Conservation (phyloP, 2,329 filamentous ascomycete genomes). For the Mycosphaerella arachidis region DNA sequence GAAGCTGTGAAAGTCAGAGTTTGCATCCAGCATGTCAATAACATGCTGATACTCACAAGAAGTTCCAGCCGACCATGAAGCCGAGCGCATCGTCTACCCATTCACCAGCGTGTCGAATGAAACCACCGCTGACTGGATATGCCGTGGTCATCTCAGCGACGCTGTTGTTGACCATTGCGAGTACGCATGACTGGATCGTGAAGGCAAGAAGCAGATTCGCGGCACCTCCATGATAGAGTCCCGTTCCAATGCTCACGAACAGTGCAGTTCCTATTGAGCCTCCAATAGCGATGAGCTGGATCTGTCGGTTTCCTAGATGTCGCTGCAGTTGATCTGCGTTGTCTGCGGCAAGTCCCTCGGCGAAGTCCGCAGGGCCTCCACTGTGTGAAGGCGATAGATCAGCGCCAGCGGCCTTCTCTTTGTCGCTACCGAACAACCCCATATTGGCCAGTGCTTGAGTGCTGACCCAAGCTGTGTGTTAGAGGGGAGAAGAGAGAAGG, state of each 20-base stretch:
- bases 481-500: not conserved
- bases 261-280: slow-evolving; percentile 24
- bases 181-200: slow-evolving; percentile 43
- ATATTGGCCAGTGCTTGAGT: slow-evolving; percentile 5
- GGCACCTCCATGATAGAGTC: slow-evolving; percentile 44
- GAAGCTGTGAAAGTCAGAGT: slow-evolving; percentile 26
- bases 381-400: slow-evolving; percentile 9
- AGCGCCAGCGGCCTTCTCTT: slow-evolving; percentile 9
- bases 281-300: slow-evolving; percentile 32
- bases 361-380: slow-evolving; percentile 6
- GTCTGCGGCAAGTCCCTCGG: slow-evolving; percentile 17
- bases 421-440: slow-evolving; percentile 14
- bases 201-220: slow-evolving; percentile 21
- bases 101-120: slow-evolving; percentile 60
- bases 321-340: slow-evolving; percentile 31
- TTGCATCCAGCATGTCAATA: not conserved
- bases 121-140: slow-evolving; percentile 36
- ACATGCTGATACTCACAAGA: slow-evolving; percentile 33
- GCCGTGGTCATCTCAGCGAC: slow-evolving; percentile 55
- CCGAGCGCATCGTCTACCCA: slow-evolving; percentile 64
- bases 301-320: slow-evolving; percentile 32
- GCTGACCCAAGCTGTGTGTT: not conserved
- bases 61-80: slow-evolving; percentile 47
- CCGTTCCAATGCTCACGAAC: slow-evolving; percentile 51
- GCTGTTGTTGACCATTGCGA: slow-evolving; percentile 60